phyloP scores from a whole-genome alignment of 2,329 filamentous ascomycete genomes.

The Calonectria pseudoturangicola region DNA sequence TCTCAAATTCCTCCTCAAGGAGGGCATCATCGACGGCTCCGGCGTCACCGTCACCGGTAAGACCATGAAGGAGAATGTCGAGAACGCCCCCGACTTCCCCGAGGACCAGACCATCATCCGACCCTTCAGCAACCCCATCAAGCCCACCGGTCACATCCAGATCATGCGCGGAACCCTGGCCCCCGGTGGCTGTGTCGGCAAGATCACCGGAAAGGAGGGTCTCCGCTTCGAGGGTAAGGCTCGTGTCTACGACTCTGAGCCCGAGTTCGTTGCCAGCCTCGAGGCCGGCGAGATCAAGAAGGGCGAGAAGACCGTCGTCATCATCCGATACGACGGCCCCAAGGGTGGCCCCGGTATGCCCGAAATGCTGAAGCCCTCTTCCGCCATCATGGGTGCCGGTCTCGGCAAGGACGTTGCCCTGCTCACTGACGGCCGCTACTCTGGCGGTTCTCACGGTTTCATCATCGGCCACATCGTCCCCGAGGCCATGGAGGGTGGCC shows the following conservation, averaged over 20 bases:
- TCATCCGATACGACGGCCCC: constrained; percentile 95
- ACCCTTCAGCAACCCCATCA: constrained; percentile 88
- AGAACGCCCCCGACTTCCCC: constrained; percentile 82
- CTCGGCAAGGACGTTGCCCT: constrained; percentile 85
- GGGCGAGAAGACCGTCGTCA: constrained; percentile 90
- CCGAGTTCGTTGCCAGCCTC: constrained; percentile 85
- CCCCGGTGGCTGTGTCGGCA: constrained; percentile 90
- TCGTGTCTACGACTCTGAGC: constrained; percentile 88
- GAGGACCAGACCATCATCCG: constrained; percentile 88
- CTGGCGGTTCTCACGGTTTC: constrained; percentile 89
- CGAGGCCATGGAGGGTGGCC: constrained; percentile 89
- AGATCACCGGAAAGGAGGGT: constrained; percentile 97
- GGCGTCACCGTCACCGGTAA: constrained; percentile 92
- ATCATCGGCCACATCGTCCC: constrained; percentile 92
- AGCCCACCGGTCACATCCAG: constrained; percentile 90
- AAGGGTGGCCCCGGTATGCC: constrained; percentile 97
- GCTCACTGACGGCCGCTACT: constrained; percentile 85
- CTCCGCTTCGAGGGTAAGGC: constrained; percentile 87
- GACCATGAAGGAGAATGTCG: constrained; percentile 90
- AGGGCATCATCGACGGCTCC: constrained; percentile 86
- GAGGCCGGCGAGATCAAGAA: constrained; percentile 86
- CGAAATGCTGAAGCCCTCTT: constrained; percentile 94
- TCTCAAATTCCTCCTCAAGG: constrained; percentile 90
- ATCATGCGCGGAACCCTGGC: constrained; percentile 91
- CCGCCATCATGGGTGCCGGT: constrained; percentile 93